Conservation (phyloP, 2,329 filamentous ascomycete genomes). For the Juglanconis juglandina region DNA sequence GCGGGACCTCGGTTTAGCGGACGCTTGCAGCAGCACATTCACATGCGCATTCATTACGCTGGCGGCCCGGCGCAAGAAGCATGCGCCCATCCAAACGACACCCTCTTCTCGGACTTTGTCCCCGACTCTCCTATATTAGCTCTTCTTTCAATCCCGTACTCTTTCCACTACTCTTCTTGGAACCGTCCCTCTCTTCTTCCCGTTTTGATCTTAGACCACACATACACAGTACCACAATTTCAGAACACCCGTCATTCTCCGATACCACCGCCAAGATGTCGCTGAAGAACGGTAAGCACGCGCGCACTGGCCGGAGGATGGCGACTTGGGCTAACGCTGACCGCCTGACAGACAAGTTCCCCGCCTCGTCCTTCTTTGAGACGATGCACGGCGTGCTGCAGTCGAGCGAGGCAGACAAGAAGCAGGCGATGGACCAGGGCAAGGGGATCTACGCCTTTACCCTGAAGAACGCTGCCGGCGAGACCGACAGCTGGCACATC, state of each 20-base stretch:
- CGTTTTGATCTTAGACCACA: too few relatives aligned
- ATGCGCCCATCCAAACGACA: neutral
- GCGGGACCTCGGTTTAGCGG: neutral
- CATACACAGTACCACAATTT: neutral
- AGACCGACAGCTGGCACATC: conserved; percentile 86
- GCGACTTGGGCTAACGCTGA: neutral
- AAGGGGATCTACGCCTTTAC: conserved; percentile 87
- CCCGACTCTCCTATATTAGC: neutral
- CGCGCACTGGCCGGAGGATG: neutral
- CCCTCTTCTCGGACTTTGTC: neutral
- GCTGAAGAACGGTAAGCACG: conserved; percentile 65
- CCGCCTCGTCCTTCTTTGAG: conserved; percentile 88
- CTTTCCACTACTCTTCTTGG: neutral
- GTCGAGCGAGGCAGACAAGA: conserved; percentile 64
- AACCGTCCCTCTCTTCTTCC: neutral
- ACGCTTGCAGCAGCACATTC: neutral
- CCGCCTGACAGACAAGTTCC: conserved; percentile 65
- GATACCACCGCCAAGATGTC: conserved; percentile 51
- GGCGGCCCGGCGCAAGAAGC: too few relatives aligned
- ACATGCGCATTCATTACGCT: neutral
- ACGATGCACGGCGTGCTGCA: conserved; percentile 71
- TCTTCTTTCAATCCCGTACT: neutral
- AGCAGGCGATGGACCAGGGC: conserved; percentile 85
- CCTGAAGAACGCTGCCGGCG: conserved; percentile 80
- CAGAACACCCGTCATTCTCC: neutral